phyloP scores from a whole-genome alignment of 352 stramenopile genomes.

The Phytophthora sp. region DNA sequence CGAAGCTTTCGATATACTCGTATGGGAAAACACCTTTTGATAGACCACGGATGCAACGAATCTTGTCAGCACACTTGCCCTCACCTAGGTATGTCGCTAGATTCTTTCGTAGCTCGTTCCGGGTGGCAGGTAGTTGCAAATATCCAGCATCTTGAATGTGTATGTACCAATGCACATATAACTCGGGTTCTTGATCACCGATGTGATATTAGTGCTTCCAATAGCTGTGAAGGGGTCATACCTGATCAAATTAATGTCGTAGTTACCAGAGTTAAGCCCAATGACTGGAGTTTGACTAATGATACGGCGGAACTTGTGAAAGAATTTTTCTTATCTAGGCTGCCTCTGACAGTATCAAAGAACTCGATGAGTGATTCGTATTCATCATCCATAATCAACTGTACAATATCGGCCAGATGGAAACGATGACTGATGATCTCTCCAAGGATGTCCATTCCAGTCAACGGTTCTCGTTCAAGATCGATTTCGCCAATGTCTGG shows the following conservation, averaged over 20 bases:
- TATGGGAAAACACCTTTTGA: background rate
- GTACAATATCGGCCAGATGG: no score
- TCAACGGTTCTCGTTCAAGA: no score
- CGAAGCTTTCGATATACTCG: background rate
- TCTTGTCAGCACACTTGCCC: background rate
- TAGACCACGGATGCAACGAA: background rate
- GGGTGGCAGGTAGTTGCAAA: background rate
- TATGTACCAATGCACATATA: background rate
- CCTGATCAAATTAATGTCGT: background rate
- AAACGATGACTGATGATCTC: no score
- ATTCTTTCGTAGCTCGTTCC: background rate
- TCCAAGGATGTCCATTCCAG: no score
- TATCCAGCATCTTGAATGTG: background rate
- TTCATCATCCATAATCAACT: no score
- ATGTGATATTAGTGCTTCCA: background rate
- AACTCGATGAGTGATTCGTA: no score
- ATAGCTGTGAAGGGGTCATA: background rate
- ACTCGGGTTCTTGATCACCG: background rate
- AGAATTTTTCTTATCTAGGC: no score
- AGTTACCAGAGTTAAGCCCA: background rate
- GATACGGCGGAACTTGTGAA: no score
- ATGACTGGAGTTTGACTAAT: background rate
- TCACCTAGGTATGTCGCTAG: background rate
- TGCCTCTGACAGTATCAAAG: no score
- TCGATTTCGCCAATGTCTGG: no score